These are phyloP conservation scores for Pythium sp. DNA, from an alignment of 352 stramenopile species.

Conservation along the genomic window DNA sequence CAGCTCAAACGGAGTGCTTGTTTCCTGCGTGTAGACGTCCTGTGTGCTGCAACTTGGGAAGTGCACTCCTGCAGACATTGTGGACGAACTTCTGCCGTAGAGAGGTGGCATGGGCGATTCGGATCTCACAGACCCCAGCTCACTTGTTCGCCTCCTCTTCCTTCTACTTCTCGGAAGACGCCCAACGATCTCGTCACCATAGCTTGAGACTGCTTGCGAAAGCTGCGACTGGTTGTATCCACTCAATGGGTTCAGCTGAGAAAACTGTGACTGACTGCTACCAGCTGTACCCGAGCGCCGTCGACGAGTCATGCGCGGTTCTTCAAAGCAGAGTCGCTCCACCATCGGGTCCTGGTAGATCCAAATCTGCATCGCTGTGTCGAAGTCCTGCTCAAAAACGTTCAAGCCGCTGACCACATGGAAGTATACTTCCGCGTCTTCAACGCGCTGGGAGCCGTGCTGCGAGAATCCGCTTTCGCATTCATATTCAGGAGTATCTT, in stretches of 20 bases:
- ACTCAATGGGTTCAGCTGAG: neutral
- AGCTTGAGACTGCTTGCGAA: neutral
- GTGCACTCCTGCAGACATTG: neutral
- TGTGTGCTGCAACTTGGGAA: neutral
- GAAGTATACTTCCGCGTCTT: neutral
- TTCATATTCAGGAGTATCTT: neutral
- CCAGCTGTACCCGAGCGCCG: neutral
- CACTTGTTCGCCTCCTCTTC: slow-evolving; percentile 1
- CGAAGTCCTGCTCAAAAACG: slow-evolving; percentile 66
- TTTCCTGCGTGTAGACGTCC: slow-evolving; percentile 8
- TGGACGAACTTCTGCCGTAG: neutral
- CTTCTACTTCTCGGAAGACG: neutral
- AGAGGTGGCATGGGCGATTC: neutral
- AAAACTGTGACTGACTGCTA: slow-evolving; percentile 4
- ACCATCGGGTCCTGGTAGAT: slow-evolving; percentile 50
- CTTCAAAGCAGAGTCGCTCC: slow-evolving; percentile 35
- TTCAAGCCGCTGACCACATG: slow-evolving; percentile 22
- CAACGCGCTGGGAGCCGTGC: neutral
- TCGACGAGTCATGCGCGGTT: slow-evolving; percentile 20
- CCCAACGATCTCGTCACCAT: neutral
- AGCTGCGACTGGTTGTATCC: slow-evolving; percentile 4
- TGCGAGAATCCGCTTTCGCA: neutral
- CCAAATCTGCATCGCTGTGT: slow-evolving; percentile 65
- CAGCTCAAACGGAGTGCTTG: slow-evolving; percentile 6
- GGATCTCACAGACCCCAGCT: neutral